These are phyloP conservation scores for Melaleuca alternifolia DNA, from an alignment of 345 rosid genomes.

Conservation along the genomic window DNA sequence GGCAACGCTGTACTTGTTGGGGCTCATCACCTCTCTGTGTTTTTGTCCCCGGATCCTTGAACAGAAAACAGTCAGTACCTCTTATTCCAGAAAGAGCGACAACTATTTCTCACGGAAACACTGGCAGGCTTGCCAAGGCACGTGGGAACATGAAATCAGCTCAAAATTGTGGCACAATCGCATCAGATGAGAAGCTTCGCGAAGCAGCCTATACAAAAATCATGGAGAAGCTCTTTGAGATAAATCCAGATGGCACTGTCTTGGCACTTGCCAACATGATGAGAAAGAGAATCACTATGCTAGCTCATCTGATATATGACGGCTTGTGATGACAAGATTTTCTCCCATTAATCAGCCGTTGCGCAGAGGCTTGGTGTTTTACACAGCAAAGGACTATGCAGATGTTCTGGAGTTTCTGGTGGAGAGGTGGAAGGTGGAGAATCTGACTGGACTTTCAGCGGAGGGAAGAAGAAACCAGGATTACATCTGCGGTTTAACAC, in stretches of 20 bases:
- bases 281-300: constrained; percentile 93
- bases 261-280: constrained; percentile 80
- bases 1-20: neutral
- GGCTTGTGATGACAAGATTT: constrained; percentile 54
- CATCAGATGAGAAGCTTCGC: constrained; percentile 88
- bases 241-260: constrained; percentile 78
- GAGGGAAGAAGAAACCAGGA: constrained; percentile 77
- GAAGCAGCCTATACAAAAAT: constrained; percentile 86
- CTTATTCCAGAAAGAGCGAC: constrained; percentile 93
- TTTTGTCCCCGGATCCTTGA: constrained; percentile 46
- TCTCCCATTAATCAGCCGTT: constrained; percentile 68
- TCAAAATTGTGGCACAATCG: constrained; percentile 81
- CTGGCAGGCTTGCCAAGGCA: constrained; percentile 70
- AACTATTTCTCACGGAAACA: constrained; percentile 83
- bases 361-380: constrained; percentile 74
- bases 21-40: neutral
- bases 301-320: constrained; percentile 85
- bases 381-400: constrained; percentile 77
- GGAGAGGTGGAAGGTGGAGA: constrained; percentile 59
- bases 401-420: constrained; percentile 75
- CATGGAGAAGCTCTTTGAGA: constrained; percentile 70
- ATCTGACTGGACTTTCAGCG: constrained; percentile 46
- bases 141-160: constrained; percentile 71
- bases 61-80: constrained; percentile 80
- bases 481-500: constrained; percentile 52